Evolutionary conservation across 768 basidiomycete species (phyloP), one percentile per base, ranked within the genome.

Genomic region (Rhodocollybia butyracea): DNA sequence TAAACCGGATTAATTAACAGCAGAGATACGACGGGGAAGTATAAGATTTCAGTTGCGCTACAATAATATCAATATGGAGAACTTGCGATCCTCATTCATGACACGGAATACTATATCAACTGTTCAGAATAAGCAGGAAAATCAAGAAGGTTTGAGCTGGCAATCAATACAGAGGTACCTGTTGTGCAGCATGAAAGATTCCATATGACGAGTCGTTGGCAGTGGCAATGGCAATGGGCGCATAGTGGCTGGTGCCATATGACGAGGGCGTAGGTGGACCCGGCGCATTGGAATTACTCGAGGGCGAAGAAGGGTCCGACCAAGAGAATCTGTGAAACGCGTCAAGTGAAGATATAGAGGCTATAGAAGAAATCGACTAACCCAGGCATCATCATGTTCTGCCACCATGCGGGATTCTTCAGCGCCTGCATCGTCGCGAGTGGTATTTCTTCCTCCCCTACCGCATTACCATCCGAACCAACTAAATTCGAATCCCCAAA

Each of bases 341-440:
- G 13, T n/a, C n/a, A n/a, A n/a, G n/a, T n/a, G n/a, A n/a, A n/a
- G 50, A 46, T 53, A 51, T 57, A 8, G 59, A 53, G 22, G 54
- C 46, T 19, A 55, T 48, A 11, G 17, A 22, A 40, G n/a, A 15
- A 22, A 31, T 38, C 39, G 5, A 51, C 70, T 43, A 66, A 87
- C 85, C 89, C 89, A 34, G 89, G 89, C 86, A 91, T 88, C 88
- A 91, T 87, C 84, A 89, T 86, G 46, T 80, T 87, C 41, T 78
- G 70, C 88, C 87, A 90, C 80, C 84, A 91, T 7, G 72, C 77
- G 2, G 84, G 84, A 47, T 85, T 88, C 58, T 86, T 84, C 54
- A 92, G 73, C 27, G 83, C 83, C 47, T 83, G 79, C 84, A 91
- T 86, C 19, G 87, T 80, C 0, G 88, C 89, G 58, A 88, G 74